A percentile compares a stretch with the other conserved stretches of the same genome.
Evolutionary conservation across 306 rosid genomes (phyloP).

Genomic region (Rosa rugosa): DNA sequence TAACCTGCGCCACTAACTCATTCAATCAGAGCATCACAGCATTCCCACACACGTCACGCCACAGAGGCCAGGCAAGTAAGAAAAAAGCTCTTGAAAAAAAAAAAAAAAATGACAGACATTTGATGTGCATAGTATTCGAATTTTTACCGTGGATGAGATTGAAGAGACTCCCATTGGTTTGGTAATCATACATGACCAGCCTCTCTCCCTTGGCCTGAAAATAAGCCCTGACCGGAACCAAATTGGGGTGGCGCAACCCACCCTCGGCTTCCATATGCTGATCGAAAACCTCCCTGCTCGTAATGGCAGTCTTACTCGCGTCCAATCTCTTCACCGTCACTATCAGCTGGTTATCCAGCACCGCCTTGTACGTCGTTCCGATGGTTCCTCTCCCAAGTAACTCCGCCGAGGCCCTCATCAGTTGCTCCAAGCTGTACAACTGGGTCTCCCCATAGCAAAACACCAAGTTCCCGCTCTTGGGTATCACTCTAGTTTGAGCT

Average conservation of each 20-base stretch:
- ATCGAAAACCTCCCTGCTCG: constrained; percentile 58
- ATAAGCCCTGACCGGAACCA: constrained; percentile 74
- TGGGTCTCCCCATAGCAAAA: constrained; percentile 68
- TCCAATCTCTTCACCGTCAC: constrained; percentile 89
- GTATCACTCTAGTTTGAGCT: constrained; percentile 18
- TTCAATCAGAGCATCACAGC: not conserved
- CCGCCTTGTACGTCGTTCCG: constrained; percentile 92
- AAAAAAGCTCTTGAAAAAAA: not conserved
- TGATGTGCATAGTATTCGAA: not conserved
- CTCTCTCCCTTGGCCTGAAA: constrained; percentile 93
- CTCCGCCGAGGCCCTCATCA: constrained; percentile 95
- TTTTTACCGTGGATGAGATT: constrained; percentile 78
- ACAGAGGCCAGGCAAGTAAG: not conserved
- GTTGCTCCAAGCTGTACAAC: constrained; percentile 64
- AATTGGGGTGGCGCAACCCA: constrained; percentile 70
- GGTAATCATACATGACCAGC: constrained; percentile 77
- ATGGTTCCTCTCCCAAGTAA: constrained; percentile 75
- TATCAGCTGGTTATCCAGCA: constrained; percentile 54
- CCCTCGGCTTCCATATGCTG: constrained; percentile 67
- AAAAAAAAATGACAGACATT: not conserved
- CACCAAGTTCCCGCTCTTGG: constrained; percentile 59
- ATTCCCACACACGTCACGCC: not conserved
- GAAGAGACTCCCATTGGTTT: constrained; percentile 85
- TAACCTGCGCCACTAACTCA: not conserved
- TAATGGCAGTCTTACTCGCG: constrained; percentile 49